Percentiles rank a stretch among this genome's conserved stretches.
Conservation (phyloP, 192 early-diverging fungal genomes). For the Irineochytrium annulatum region DNA sequence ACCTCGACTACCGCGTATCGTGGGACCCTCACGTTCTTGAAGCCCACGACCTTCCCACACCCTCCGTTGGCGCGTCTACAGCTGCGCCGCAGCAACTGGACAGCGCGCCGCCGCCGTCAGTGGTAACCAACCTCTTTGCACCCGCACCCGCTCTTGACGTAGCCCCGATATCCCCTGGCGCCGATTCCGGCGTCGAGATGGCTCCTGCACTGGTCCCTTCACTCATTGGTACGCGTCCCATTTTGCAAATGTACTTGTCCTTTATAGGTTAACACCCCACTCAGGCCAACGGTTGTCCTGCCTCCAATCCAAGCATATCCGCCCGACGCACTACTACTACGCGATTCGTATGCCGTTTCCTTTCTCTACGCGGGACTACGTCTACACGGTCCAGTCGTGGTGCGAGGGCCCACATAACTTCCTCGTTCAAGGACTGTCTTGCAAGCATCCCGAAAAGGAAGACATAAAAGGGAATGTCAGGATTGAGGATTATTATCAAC, state of each 20-base stretch:
- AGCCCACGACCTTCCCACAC: neutral
- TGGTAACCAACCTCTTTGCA: neutral
- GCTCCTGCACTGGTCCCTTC: neutral
- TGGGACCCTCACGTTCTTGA: constrained; percentile 5
- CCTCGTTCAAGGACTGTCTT: neutral
- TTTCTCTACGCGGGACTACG: neutral
- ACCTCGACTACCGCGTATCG: neutral
- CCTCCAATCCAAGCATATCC: neutral
- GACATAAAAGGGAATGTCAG: neutral
- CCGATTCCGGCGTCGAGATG: constrained; percentile 3
- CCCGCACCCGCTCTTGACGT: neutral
- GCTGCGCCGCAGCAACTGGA: too few species aligned
- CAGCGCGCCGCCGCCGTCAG: neutral
- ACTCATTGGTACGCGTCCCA: too few species aligned
- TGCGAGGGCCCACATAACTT: neutral
- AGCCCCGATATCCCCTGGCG: neutral
- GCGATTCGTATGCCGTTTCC: constrained; percentile 1
- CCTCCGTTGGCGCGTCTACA: too few species aligned
- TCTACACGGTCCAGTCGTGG: neutral
- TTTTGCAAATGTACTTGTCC: neutral
- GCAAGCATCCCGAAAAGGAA: neutral
- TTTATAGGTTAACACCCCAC: neutral
- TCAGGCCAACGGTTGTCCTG: neutral
- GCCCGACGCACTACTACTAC: neutral
- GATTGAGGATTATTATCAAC: constrained; percentile 1